Evolutionary conservation across 108 stramenopile species (phyloP).

Genomic region (Pseudonitzschia multistriata): DNA sequence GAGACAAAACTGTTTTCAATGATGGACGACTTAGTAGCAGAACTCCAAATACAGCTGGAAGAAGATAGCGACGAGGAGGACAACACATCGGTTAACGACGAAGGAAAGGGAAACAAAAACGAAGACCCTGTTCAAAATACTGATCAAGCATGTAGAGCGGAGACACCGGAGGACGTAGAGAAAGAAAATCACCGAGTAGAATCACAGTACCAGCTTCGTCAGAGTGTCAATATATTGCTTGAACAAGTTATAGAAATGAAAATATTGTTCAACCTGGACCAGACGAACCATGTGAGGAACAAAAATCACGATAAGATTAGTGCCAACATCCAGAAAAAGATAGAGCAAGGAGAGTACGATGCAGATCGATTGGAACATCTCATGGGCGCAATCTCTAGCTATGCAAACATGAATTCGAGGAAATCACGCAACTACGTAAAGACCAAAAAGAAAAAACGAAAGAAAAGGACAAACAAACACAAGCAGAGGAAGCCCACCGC

Average conservation of each 20-base stretch:
- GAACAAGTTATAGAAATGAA: not conserved
- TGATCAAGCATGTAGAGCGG: not conserved
- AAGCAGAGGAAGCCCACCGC: not conserved
- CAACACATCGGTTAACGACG: not conserved
- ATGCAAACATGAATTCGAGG: not conserved
- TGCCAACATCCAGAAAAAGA: conserved; percentile 8
- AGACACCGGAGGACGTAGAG: not conserved
- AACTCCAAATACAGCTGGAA: conserved; percentile 5
- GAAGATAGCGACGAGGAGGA: conserved; percentile 1
- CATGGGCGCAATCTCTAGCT: conserved; percentile 12
- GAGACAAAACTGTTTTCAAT: conserved; percentile 8
- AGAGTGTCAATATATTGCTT: not conserved
- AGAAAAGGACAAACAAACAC: conserved; percentile 1
- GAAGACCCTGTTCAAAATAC: not conserved
- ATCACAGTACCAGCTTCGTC: not conserved
- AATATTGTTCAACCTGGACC: not conserved
- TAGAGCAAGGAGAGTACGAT: conserved; percentile 1
- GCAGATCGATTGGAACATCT: conserved; percentile 4
- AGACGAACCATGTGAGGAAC: not conserved
- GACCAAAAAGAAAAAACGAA: conserved; percentile 8
- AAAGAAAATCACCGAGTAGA: not conserved
- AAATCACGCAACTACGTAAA: not conserved
- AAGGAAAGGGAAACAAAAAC: not conserved
- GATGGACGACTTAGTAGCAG: conserved; percentile 10
- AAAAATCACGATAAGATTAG: not conserved